Conservation (phyloP, 768 basidiomycete genomes). For the Scleroderma bovista region DNA sequence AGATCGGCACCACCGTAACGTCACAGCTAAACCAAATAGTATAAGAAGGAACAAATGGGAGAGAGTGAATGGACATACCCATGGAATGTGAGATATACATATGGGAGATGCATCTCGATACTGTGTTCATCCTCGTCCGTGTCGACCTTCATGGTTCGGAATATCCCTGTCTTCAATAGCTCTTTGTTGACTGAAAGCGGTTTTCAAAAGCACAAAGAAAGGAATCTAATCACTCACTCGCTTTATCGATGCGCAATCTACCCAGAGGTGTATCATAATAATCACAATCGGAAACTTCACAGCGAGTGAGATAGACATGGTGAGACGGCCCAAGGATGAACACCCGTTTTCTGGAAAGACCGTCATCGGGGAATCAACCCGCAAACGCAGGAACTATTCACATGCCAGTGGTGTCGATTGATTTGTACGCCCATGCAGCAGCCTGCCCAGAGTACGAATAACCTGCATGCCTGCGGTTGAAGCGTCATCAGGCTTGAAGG, state of each 20-base stretch:
- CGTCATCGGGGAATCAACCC: conserved; percentile 4
- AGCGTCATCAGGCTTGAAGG: conserved; percentile 5
- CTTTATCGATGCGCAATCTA: conserved; percentile 67
- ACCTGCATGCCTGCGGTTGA: conserved; percentile 75
- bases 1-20: conserved; percentile 81
- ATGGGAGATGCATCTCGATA: conserved; percentile 97
- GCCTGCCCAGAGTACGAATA: conserved; percentile 91
- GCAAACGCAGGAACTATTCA: conserved; percentile 34
- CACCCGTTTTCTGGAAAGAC: conserved; percentile 66
- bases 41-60: conserved; percentile 3
- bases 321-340: conserved; percentile 97
- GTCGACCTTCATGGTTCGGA: conserved; percentile 55
- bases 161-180: conserved; percentile 59
- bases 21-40: conserved; percentile 43
- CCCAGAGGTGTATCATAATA: conserved; percentile 86
- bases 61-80: conserved; percentile 40
- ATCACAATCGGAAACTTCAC: conserved; percentile 77
- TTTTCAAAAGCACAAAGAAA: conserved; percentile 1
- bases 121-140: conserved; percentile 95
- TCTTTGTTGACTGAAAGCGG: conserved; percentile 54
- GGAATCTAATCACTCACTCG: conserved; percentile 48
- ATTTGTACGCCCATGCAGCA: conserved; percentile 95
- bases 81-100: conserved; percentile 79
- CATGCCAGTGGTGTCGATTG: conserved; percentile 79
- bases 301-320: conserved; percentile 80